Evolutionary conservation across 2,329 filamentous ascomycete species (phyloP).

Genomic region (Monosporascus sp.): DNA sequence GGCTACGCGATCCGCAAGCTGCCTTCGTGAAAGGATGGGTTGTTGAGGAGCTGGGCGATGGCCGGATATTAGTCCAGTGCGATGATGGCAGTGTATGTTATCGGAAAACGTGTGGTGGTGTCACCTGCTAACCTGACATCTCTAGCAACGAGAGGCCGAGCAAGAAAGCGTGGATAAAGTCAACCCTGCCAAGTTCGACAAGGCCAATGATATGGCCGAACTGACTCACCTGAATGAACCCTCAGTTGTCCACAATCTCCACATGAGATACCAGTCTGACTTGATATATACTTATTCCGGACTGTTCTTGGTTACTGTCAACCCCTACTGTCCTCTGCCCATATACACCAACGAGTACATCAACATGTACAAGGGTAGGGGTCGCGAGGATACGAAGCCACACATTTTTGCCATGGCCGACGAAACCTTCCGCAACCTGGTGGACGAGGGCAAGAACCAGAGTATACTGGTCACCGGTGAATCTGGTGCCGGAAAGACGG

Average conservation of each 20-base stretch:
- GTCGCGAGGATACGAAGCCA: constrained; percentile 87
- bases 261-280: constrained; percentile 91
- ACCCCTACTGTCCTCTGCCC: constrained; percentile 89
- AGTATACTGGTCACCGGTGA: constrained; percentile 97
- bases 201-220: constrained; percentile 98
- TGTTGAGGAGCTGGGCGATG: constrained; percentile 68
- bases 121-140: constrained; percentile 9
- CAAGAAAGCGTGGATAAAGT: constrained; percentile 92
- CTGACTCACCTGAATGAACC: constrained; percentile 96
- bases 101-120: background rate
- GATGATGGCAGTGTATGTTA: constrained; percentile 78
- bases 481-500: constrained; percentile 95
- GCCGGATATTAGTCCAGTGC: constrained; percentile 78
- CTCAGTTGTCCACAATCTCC: constrained; percentile 94
- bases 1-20: constrained; percentile 80
- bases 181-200: constrained; percentile 99
- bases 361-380: constrained; percentile 94
- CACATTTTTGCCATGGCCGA: constrained; percentile 98
- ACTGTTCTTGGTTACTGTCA: constrained; percentile 92
- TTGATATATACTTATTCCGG: constrained; percentile 98
- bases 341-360: constrained; percentile 97
- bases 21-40: constrained; percentile 94
- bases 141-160: constrained; percentile 79
- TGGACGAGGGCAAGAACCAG: constrained; percentile 93
- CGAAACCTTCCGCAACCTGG: constrained; percentile 89